Conservation (phyloP, 2,329 filamentous ascomycete genomes). For the Pyrenochaeta sp. region DNA sequence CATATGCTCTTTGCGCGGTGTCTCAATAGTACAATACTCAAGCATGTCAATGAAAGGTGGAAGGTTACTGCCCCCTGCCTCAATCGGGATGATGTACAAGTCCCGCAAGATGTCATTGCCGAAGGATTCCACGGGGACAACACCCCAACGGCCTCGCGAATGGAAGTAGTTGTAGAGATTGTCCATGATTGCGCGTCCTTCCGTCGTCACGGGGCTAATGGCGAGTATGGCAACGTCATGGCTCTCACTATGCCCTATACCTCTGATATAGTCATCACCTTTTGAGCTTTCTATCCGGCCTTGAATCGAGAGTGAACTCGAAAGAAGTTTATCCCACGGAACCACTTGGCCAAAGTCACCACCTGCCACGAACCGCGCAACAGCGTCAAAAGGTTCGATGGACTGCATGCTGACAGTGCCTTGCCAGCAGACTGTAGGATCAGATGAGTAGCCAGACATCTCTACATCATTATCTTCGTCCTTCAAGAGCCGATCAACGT, state of each 20-base stretch:
- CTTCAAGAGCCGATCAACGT: constrained; percentile 87
- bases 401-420: constrained; percentile 68
- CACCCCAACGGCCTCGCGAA: constrained; percentile 82
- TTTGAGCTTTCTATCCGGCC: constrained; percentile 82
- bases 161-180: constrained; percentile 88
- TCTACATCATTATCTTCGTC: constrained; percentile 81
- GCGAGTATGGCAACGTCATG: constrained; percentile 86
- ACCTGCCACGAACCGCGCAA: constrained; percentile 84
- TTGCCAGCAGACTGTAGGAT: constrained; percentile 70
- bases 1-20: constrained; percentile 74
- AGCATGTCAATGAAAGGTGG: constrained; percentile 90
- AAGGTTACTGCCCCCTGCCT: constrained; percentile 70
- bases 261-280: constrained; percentile 90
- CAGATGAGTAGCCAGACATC: constrained; percentile 74
- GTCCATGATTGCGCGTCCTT: constrained; percentile 69
- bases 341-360: constrained; percentile 73
- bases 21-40: constrained; percentile 81
- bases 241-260: constrained; percentile 79
- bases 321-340: constrained; percentile 79
- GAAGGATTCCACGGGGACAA: constrained; percentile 60
- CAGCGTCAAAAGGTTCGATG: constrained; percentile 76
- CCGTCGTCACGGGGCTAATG: constrained; percentile 68
- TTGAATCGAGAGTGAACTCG: constrained; percentile 72
- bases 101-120: constrained; percentile 84
- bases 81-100: constrained; percentile 87